A percentile compares a stretch with the other conserved stretches of the same genome.
phyloP scores from a whole-genome alignment of 2,329 filamentous ascomycete species.

The Trichoderma asperellum region DNA sequence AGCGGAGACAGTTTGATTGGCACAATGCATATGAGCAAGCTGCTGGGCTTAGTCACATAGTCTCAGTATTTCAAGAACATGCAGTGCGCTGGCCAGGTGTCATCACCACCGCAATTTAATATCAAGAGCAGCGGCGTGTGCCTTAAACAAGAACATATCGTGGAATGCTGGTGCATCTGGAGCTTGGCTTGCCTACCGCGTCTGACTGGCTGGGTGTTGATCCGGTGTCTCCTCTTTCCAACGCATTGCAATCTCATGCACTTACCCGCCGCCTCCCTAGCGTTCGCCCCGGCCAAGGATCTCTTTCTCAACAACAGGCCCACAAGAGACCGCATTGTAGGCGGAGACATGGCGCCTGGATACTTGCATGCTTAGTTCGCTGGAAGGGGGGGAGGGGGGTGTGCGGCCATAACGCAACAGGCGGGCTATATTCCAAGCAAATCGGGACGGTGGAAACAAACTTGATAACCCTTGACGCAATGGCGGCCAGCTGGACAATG shows the following conservation, averaged over 20 bases:
- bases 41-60: background rate
- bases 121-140: background rate
- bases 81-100: background rate
- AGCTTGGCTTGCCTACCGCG: background rate
- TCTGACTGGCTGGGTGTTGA: slow-evolving; percentile 7
- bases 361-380: slow-evolving; percentile 53
- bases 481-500: slow-evolving; percentile 6
- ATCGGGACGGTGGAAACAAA: slow-evolving; percentile 9
- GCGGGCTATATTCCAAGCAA: background rate
- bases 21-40: background rate
- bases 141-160: background rate
- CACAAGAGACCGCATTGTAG: slow-evolving; percentile 53
- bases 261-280: slow-evolving; percentile 38
- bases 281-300: slow-evolving; percentile 35
- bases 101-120: background rate
- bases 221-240: slow-evolving; percentile 14
- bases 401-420: slow-evolving; percentile 12
- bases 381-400: slow-evolving; percentile 29
- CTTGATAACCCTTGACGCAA: slow-evolving; percentile 18
- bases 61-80: background rate
- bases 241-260: slow-evolving; percentile 34
- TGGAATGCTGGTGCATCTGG: background rate
- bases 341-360: slow-evolving; percentile 50
- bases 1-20: background rate
- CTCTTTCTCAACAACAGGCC: slow-evolving; percentile 46